Evolutionary conservation across 306 rosid species (phyloP).

Genomic region (Quercus cerris): DNA sequence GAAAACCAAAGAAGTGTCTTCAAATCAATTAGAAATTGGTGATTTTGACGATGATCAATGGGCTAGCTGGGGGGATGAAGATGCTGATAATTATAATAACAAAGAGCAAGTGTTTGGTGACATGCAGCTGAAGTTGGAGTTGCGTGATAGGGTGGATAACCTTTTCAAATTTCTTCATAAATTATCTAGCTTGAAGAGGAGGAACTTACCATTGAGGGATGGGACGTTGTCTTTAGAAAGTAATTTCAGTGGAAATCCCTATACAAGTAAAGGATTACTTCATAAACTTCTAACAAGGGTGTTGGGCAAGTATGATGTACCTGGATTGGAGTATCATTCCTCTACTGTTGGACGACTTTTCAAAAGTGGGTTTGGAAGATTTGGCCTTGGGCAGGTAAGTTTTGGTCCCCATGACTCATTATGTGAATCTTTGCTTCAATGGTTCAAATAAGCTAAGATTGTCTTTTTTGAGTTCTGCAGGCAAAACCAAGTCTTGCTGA

Average conservation of each 20-base stretch:
- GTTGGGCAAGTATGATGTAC: slow-evolving; percentile 61
- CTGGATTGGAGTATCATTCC: slow-evolving; percentile 87
- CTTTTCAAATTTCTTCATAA: slow-evolving; percentile 84
- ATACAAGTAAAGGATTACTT: slow-evolving; percentile 64
- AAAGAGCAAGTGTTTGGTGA: slow-evolving; percentile 55
- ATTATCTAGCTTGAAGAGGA: slow-evolving; percentile 58
- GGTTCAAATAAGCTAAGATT: slow-evolving; percentile 22
- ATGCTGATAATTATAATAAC: slow-evolving; percentile 44
- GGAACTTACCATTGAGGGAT: slow-evolving; percentile 59
- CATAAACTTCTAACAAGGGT: slow-evolving; percentile 66
- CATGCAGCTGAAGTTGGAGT: slow-evolving; percentile 88
- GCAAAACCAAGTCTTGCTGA: slow-evolving; percentile 95
- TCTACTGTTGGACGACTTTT: slow-evolving; percentile 89
- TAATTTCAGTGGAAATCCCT: slow-evolving; percentile 52
- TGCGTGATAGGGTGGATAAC: slow-evolving; percentile 86
- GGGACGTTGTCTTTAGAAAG: slow-evolving; percentile 49
- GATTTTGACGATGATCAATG: slow-evolving; percentile 88
- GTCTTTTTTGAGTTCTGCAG: slow-evolving; percentile 39
- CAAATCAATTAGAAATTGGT: slow-evolving; percentile 44
- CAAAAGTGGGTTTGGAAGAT: slow-evolving; percentile 90
- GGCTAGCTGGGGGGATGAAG: slow-evolving; percentile 97
- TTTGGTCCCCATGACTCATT: slow-evolving; percentile 23
- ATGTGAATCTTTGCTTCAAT: slow-evolving; percentile 20
- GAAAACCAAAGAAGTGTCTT: slow-evolving; percentile 38
- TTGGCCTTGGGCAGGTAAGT: slow-evolving; percentile 93